Evolutionary conservation across 305 asterid genomes (phyloP).

Genomic region (Caryopteris hybrid): DNA sequence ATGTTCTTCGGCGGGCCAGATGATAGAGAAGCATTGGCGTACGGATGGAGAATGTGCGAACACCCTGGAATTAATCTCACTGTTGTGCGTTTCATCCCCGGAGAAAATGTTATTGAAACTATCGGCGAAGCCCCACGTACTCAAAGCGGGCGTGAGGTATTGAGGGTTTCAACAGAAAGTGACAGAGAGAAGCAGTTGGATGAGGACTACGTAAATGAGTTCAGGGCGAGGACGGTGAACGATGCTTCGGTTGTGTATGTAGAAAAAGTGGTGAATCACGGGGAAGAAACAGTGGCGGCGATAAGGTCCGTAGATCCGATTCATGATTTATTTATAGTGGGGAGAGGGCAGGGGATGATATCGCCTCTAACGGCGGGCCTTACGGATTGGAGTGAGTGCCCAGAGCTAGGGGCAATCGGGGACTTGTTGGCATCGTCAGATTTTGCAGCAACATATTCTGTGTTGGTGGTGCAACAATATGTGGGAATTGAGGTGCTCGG

Average conservation of each 20-base stretch:
- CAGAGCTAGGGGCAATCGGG: conserved; percentile 89
- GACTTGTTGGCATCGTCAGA: conserved; percentile 84
- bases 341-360: conserved; percentile 61
- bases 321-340: conserved; percentile 73
- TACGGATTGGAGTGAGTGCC: conserved; percentile 96
- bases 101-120: conserved; percentile 23
- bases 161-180: conserved; percentile 32
- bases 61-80: conserved; percentile 58
- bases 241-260: conserved; percentile 35
- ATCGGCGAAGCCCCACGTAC: neutral
- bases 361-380: conserved; percentile 79
- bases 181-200: conserved; percentile 57
- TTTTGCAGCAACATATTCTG: conserved; percentile 69
- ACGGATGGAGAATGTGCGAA: conserved; percentile 69
- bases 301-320: conserved; percentile 51
- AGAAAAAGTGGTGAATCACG: conserved; percentile 58
- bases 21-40: conserved; percentile 78
- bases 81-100: conserved; percentile 50
- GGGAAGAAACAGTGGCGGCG: conserved; percentile 74
- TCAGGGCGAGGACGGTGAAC: conserved; percentile 34
- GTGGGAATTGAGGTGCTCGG: conserved; percentile 43
- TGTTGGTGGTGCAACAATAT: conserved; percentile 79
- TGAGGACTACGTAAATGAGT: conserved; percentile 57
- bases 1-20: conserved; percentile 87
- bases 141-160: conserved; percentile 18